Evolutionary conservation across 2,329 filamentous ascomycete species (phyloP).

Genomic region (Lachnellula suecica): DNA sequence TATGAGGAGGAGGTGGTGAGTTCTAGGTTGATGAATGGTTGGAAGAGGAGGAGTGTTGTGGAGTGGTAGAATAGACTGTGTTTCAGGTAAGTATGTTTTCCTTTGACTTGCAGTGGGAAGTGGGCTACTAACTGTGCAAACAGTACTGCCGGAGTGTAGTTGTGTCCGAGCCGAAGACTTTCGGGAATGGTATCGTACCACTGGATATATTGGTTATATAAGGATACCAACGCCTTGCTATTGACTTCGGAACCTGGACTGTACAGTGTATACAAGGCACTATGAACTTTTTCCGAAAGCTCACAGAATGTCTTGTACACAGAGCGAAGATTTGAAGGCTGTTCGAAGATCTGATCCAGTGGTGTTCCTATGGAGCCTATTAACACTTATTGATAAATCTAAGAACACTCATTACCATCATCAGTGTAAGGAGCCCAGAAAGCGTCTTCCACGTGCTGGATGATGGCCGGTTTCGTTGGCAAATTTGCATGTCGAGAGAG

Average conservation of each 20-base stretch:
- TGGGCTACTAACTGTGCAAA: conserved; percentile 64
- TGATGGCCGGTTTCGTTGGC: conserved; percentile 58
- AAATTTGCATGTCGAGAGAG: conserved; percentile 53
- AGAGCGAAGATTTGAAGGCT: conserved; percentile 54
- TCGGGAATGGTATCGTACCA: conserved; percentile 69
- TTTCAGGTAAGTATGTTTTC: not conserved
- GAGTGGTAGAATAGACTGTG: conserved; percentile 66
- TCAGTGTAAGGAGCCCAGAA: conserved; percentile 34
- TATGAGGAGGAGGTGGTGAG: conserved; percentile 6
- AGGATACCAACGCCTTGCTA: conserved; percentile 58
- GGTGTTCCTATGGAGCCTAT: too few species aligned
- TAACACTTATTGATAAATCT: too few species aligned
- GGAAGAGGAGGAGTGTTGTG: conserved; percentile 65
- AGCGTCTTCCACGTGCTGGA: conserved; percentile 59
- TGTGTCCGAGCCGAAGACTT: conserved; percentile 60
- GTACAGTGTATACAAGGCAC: conserved; percentile 9
- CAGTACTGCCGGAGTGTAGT: conserved; percentile 68
- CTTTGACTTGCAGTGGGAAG: not conserved
- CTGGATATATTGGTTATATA: conserved; percentile 65
- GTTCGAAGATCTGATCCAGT: not conserved
- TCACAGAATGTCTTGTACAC: conserved; percentile 67
- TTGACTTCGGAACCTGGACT: conserved; percentile 65
- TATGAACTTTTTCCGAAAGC: conserved; percentile 67
- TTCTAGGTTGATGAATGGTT: conserved; percentile 48
- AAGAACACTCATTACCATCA: conserved; percentile 1